phyloP scores from a whole-genome alignment of 441 rosid species.

The Rhodomyrtus psidioides region DNA sequence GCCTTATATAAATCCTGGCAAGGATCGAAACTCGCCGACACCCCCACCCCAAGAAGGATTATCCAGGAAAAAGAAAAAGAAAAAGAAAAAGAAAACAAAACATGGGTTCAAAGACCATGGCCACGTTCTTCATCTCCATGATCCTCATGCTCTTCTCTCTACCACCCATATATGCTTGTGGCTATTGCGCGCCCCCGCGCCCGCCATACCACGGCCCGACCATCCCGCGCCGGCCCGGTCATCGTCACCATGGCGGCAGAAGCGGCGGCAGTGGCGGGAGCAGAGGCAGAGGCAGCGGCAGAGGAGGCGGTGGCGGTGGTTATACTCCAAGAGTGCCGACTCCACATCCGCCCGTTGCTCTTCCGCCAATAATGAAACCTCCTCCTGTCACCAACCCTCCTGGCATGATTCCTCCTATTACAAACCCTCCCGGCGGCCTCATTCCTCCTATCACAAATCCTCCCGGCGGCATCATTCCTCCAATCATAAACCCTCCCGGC shows the following conservation, averaged over 20 bases:
- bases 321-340: constrained; percentile 6
- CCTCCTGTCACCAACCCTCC: constrained; percentile 4
- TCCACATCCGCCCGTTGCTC: constrained; percentile 19
- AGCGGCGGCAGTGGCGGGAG: not conserved
- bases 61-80: not conserved
- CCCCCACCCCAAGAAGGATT: not conserved
- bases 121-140: constrained; percentile 42
- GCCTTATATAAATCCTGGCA: constrained; percentile 1
- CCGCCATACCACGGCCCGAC: constrained; percentile 42
- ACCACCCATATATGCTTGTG: constrained; percentile 63
- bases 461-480: not conserved
- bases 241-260: not conserved
- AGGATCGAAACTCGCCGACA: not conserved
- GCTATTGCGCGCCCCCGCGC: constrained; percentile 43
- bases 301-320: not conserved
- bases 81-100: not conserved
- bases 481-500: constrained; percentile 1
- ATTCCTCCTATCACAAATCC: constrained; percentile 1
- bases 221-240: constrained; percentile 41
- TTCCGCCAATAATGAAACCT: constrained; percentile 21
- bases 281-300: not conserved
- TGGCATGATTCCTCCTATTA: not conserved
- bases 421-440: not conserved
- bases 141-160: constrained; percentile 42
- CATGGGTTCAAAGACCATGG: constrained; percentile 35